These are phyloP conservation scores for Coniochaeta sp. DNA, from an alignment of 2,329 filamentous ascomycete species.

Conservation along the genomic window DNA sequence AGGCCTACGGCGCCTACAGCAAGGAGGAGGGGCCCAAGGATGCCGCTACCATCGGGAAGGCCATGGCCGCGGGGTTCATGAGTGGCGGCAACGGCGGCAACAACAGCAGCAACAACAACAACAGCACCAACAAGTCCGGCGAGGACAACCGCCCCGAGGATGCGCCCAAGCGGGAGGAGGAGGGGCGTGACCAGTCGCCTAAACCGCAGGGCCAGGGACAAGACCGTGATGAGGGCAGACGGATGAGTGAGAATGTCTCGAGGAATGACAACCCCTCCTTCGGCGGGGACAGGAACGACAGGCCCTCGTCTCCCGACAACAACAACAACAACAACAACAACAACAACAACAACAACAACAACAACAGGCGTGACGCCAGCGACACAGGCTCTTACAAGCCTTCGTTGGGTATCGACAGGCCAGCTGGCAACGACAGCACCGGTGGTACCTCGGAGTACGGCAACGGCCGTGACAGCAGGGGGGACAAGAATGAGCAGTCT, in stretches of 20 bases:
- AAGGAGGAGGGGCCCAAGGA: slow-evolving; percentile 7
- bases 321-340: too few relatives aligned
- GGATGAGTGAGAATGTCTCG: not conserved
- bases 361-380: too few relatives aligned
- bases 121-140: too few relatives aligned
- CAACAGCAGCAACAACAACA: too few relatives aligned
- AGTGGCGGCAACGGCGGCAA: not conserved
- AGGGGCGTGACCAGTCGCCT: not conserved
- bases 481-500: not conserved
- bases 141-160: not conserved
- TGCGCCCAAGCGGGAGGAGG: not conserved
- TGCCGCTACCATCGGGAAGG: slow-evolving; percentile 6
- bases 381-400: not conserved
- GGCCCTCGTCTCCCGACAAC: too few relatives aligned
- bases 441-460: not conserved
- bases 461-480: not conserved
- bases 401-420: not conserved
- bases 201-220: not conserved
- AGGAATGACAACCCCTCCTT: not conserved
- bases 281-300: not conserved
- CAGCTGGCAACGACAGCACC: not conserved
- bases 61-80: slow-evolving; percentile 6
- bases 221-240: not conserved
- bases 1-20: slow-evolving; percentile 21
- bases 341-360: too few relatives aligned